Evolutionary conservation across 129 eudicot genomes (phyloP).

Genomic region (Oenanthe sinensis): DNA sequence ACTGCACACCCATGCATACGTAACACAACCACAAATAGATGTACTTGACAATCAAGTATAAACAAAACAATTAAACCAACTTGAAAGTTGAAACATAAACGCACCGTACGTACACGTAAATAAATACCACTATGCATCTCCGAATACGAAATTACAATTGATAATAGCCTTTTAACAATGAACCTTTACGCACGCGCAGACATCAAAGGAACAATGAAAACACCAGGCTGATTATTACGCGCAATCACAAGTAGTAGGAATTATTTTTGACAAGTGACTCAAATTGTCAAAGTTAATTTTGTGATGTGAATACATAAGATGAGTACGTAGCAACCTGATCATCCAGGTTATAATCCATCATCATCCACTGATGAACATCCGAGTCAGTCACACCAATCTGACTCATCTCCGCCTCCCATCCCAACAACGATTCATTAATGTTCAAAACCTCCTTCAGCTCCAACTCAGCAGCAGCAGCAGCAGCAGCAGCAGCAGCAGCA

Average conservation of each 20-base stretch:
- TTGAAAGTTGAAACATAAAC: neutral
- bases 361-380: constrained; percentile 34
- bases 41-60: too few relatives aligned
- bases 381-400: constrained; percentile 29
- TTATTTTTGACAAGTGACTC: too few relatives aligned
- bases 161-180: too few relatives aligned
- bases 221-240: neutral
- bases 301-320: constrained; percentile 1
- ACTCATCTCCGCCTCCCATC: constrained; percentile 35
- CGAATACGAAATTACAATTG: too few relatives aligned
- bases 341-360: constrained; percentile 30
- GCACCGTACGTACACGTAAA: neutral
- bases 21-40: too few relatives aligned
- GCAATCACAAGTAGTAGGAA: neutral
- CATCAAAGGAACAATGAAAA: too few relatives aligned
- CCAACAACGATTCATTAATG: constrained; percentile 52
- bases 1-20: too few relatives aligned
- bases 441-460: constrained; percentile 49
- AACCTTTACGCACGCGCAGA: too few relatives aligned
- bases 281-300: neutral
- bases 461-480: neutral
- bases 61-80: neutral
- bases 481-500: neutral
- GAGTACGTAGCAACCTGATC: neutral
- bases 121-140: neutral